Conservation (phyloP, 2,329 filamentous ascomycete genomes). For the Cordyceps pruinosa region DNA sequence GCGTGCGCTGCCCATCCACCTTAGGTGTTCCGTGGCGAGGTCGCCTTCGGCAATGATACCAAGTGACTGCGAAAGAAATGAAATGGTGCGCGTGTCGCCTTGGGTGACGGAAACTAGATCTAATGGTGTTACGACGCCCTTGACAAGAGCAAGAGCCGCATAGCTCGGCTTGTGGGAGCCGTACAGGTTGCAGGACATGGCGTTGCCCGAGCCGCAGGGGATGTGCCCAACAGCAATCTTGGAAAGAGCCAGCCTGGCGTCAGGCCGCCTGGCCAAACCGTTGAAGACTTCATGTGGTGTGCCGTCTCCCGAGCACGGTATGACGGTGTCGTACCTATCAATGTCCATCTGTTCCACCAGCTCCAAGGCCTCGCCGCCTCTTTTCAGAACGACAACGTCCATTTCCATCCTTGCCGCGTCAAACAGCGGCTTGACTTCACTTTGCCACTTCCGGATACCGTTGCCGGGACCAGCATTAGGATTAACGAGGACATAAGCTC, state of each 20-base stretch:
- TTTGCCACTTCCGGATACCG: slow-evolving; percentile 66
- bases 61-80: slow-evolving; percentile 84
- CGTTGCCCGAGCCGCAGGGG: slow-evolving; percentile 91
- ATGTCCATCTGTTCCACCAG: slow-evolving; percentile 71
- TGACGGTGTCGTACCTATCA: slow-evolving; percentile 73
- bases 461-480: slow-evolving; percentile 79
- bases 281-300: slow-evolving; percentile 93
- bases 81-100: slow-evolving; percentile 64
- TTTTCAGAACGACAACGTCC: slow-evolving; percentile 64
- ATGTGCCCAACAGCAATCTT: slow-evolving; percentile 79
- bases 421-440: slow-evolving; percentile 73
- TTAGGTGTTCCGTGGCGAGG: slow-evolving; percentile 79
- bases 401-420: slow-evolving; percentile 71
- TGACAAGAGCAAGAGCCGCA: slow-evolving; percentile 78
- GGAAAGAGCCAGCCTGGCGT: slow-evolving; percentile 66
- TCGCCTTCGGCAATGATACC: slow-evolving; percentile 89
- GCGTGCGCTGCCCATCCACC: slow-evolving; percentile 84
- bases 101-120: slow-evolving; percentile 88
- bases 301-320: slow-evolving; percentile 88
- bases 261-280: slow-evolving; percentile 68
- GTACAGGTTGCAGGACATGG: slow-evolving; percentile 82
- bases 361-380: slow-evolving; percentile 70
- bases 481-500: slow-evolving; percentile 84
- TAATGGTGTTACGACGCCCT: slow-evolving; percentile 75
- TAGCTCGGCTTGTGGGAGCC: slow-evolving; percentile 69